Evolutionary conservation across 257 asterid species (phyloP).

Genomic region (Nicotiana noctiflora): DNA sequence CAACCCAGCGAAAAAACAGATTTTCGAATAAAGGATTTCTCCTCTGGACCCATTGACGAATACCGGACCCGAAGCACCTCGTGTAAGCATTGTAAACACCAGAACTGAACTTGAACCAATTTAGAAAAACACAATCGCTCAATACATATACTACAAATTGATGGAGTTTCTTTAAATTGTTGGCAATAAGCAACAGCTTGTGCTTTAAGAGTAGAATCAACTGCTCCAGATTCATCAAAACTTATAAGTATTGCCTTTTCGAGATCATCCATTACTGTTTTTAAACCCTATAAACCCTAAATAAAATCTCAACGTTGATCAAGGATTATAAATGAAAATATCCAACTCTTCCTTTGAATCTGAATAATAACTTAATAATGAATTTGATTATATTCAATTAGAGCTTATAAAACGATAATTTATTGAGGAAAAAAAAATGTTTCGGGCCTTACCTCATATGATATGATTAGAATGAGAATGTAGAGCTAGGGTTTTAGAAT

Average conservation of each 20-base stretch:
- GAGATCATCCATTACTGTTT: slow-evolving; percentile 70
- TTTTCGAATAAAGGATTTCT: slow-evolving; percentile 64
- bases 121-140: slow-evolving; percentile 56
- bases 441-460: slow-evolving; percentile 23
- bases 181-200: slow-evolving; percentile 68
- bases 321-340: not conserved
- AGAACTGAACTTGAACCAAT: slow-evolving; percentile 76
- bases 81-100: slow-evolving; percentile 87
- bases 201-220: slow-evolving; percentile 51
- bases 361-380: not conserved
- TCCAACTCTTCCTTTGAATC: not conserved
- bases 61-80: slow-evolving; percentile 64
- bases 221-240: slow-evolving; percentile 79
- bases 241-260: slow-evolving; percentile 84
- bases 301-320: not conserved
- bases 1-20: slow-evolving; percentile 72
- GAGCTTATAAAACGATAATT: slow-evolving; percentile 5
- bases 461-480: slow-evolving; percentile 16
- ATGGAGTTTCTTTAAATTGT: slow-evolving; percentile 61
- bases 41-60: slow-evolving; percentile 56
- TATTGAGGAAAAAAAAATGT: slow-evolving; percentile 9
- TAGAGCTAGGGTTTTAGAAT: slow-evolving; percentile 22
- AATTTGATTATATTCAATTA: not conserved
- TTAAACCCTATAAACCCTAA: slow-evolving; percentile 42
- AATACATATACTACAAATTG: slow-evolving; percentile 68